phyloP scores from a whole-genome alignment of 2,329 filamentous ascomycete species.

The Fusarium xylarioides region DNA sequence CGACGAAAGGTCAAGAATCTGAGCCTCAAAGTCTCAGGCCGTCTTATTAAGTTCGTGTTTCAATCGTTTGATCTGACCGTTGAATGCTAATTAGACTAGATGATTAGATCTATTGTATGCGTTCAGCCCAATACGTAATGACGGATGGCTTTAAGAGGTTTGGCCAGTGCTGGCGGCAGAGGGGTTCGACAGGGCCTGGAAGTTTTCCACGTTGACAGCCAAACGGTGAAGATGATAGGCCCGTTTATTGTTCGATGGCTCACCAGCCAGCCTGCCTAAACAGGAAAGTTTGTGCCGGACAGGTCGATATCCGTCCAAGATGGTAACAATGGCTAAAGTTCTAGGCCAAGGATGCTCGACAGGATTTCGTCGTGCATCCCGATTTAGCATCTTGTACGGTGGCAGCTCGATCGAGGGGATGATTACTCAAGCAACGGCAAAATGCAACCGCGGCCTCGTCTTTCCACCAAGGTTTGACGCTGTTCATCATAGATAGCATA shows the following conservation, averaged over 20 bases:
- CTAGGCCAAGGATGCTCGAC: neutral
- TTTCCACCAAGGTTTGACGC: neutral
- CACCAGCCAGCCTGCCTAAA: slow-evolving; percentile 1
- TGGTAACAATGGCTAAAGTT: slow-evolving; percentile 4
- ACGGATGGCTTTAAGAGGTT: neutral
- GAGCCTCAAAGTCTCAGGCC: slow-evolving; percentile 10
- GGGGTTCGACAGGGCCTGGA: neutral
- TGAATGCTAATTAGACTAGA: neutral
- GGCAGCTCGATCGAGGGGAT: neutral
- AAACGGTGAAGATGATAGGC: slow-evolving; percentile 5
- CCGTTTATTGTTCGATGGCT: neutral
- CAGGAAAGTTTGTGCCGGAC: slow-evolving; percentile 8
- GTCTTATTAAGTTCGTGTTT: slow-evolving; percentile 3
- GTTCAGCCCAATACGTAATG: neutral
- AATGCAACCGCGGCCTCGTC: neutral
- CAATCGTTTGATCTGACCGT: slow-evolving; percentile 2
- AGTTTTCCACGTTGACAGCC: neutral
- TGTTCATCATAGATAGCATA: neutral
- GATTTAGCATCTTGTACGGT: neutral
- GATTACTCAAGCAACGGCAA: neutral
- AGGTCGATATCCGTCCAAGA: slow-evolving; percentile 1
- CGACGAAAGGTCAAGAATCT: neutral
- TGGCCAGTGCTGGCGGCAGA: neutral
- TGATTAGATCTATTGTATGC: neutral
- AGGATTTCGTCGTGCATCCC: neutral